Evolutionary conservation across 345 rosid genomes (phyloP).

Genomic region (Abelmoschus esculentus): DNA sequence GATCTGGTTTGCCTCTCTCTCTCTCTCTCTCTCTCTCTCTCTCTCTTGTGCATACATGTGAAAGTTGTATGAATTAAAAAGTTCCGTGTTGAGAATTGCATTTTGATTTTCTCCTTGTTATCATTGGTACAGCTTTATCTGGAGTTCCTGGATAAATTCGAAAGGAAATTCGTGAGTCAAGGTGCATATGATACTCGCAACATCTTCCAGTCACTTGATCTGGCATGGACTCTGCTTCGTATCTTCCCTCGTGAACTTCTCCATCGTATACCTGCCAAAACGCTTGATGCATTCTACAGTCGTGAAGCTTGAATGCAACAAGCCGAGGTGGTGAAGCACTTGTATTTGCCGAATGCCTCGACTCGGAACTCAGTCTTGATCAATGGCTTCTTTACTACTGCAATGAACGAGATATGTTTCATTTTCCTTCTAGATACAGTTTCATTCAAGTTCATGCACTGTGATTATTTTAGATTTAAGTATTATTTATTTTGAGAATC

Average conservation of each 20-base stretch:
- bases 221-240: conserved; percentile 93
- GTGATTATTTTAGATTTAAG: not conserved
- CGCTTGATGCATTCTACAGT: conserved; percentile 29
- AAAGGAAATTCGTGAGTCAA: conserved; percentile 87
- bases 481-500: not conserved
- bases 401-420: not conserved
- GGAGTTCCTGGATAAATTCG: conserved; percentile 78
- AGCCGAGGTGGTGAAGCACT: conserved; percentile 19
- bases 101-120: not conserved
- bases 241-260: conserved; percentile 98
- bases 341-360: not conserved
- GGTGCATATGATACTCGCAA: conserved; percentile 93
- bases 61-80: not conserved
- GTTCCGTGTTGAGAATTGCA: not conserved
- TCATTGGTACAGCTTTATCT: conserved; percentile 59
- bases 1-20: conserved; percentile 49
- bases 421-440: not conserved
- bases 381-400: conserved; percentile 1
- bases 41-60: not conserved
- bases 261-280: conserved; percentile 88
- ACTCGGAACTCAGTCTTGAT: not conserved
- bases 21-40: too few relatives aligned
- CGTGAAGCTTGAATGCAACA: conserved; percentile 65
- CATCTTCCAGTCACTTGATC: conserved; percentile 88
- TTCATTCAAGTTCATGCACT: not conserved